Percentiles rank a stretch among this genome's conserved stretches.
Conservation (phyloP, 805 yeast species). For the Myxozyma kluyveri region DNA sequence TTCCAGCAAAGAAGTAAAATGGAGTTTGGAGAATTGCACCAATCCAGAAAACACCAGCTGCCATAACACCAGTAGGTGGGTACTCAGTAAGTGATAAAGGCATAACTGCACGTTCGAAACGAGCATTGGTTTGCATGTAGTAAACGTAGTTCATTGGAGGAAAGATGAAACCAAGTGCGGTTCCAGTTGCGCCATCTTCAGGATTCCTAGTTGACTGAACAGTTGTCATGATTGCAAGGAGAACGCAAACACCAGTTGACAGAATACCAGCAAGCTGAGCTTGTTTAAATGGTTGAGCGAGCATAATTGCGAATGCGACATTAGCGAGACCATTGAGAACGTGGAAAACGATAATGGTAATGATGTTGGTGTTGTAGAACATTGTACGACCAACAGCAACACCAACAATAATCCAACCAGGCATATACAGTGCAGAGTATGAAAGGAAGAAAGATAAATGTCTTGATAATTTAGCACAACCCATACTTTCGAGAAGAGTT, state of each 20-base stretch:
- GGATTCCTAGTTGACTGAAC: slow-evolving; percentile 34
- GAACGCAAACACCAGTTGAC: slow-evolving; percentile 36
- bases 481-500: slow-evolving; percentile 37
- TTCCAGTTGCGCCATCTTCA: slow-evolving; percentile 33
- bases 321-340: slow-evolving; percentile 36
- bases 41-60: slow-evolving; percentile 33
- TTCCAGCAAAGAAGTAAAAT: slow-evolving; percentile 33
- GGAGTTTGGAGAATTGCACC: slow-evolving; percentile 39
- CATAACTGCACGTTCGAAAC: slow-evolving; percentile 34
- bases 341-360: slow-evolving; percentile 36
- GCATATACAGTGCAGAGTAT: slow-evolving; percentile 35
- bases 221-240: slow-evolving; percentile 38
- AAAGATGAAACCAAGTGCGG: slow-evolving; percentile 36
- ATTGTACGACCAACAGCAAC: slow-evolving; percentile 31
- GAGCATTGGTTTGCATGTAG: slow-evolving; percentile 36
- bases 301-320: slow-evolving; percentile 37
- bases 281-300: slow-evolving; percentile 35
- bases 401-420: slow-evolving; percentile 39
- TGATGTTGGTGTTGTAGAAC: slow-evolving; percentile 32
- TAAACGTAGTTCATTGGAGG: slow-evolving; percentile 41
- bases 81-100: slow-evolving; percentile 32
- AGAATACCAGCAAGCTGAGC: slow-evolving; percentile 40
- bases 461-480: slow-evolving; percentile 34
- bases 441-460: slow-evolving; percentile 35
- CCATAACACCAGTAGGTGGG: slow-evolving; percentile 34